Conservation (phyloP, 1,284 basidiomycete species). For the Rhodotorula sp. region DNA sequence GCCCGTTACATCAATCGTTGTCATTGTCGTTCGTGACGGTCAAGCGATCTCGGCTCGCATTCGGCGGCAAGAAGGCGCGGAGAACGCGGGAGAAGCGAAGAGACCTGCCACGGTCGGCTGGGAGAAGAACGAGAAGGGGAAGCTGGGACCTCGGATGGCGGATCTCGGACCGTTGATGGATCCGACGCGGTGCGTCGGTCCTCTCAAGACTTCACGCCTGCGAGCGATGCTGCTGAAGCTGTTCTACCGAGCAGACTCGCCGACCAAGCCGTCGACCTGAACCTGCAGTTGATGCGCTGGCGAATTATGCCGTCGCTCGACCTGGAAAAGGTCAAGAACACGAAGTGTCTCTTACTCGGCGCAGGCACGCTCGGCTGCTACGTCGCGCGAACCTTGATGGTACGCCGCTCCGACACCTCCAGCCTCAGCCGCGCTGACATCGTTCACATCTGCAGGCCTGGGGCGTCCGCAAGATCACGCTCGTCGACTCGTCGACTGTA, state of each 20-base stretch:
- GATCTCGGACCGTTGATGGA: constrained; percentile 97
- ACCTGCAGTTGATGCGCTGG: constrained; percentile 98
- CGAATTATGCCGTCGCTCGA: constrained; percentile 86
- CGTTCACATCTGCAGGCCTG: constrained; percentile 63
- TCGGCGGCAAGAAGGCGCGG: neutral
- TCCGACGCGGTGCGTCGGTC: constrained; percentile 61
- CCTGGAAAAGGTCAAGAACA: constrained; percentile 77
- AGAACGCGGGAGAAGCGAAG: neutral
- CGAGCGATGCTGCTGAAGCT: too few relatives aligned
- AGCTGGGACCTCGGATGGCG: constrained; percentile 81
- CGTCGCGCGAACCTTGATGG: constrained; percentile 84
- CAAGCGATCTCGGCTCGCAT: neutral
- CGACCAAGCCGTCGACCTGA: constrained; percentile 93
- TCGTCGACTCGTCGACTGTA: constrained; percentile 85
- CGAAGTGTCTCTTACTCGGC: constrained; percentile 81
- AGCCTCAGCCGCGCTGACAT: neutral
- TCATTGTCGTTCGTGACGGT: constrained; percentile 69
- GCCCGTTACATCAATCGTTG: constrained; percentile 54
- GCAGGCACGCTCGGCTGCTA: constrained; percentile 97
- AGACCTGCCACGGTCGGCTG: constrained; percentile 75
- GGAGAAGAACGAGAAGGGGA: constrained; percentile 85
- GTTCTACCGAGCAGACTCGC: constrained; percentile 64
- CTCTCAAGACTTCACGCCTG: neutral
- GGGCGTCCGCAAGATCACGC: constrained; percentile 89
- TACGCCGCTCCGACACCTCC: constrained; percentile 49